Evolutionary conservation across 495 filamentous ascomycete genomes (phyloP), one percentile per base, ranked within the genome.

Genomic region (Penicillium ochrochloron): DNA sequence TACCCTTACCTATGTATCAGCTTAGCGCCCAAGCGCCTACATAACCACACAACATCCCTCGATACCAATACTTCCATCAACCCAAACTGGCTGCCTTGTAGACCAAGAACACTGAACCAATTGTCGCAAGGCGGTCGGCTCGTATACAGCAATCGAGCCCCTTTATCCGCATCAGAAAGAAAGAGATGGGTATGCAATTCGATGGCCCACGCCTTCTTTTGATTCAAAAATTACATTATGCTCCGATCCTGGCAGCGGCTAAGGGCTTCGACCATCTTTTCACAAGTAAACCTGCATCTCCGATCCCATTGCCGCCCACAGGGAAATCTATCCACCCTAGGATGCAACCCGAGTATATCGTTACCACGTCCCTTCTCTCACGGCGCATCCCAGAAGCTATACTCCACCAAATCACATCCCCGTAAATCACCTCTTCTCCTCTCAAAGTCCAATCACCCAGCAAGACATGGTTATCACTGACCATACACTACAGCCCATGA

Each of bases 401-500:
- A 42, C 17, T 5, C 15, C 39, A n/a, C n/a, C n/a, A 11, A 35
- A 9, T 1, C 33, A 8, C 33, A 35, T 1, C 33, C 8, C 33
- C 39, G 15, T 42, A 17, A 42, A 15, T 42, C 14, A 6, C 7
- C 0, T 17, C 39, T 2, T 42, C 17, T 42, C 1, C 39, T 42
- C 39, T 17, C 14, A 42, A n/a, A 17, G n/a, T 17, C 1, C 39
- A n/a, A 17, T 5, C 5, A 42, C 39, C 14, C 17, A n/a, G 14
- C 14, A 17, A 42, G 39, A 17, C 6, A n/a, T 42, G 4, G 1
- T 44, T 44, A 5, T 19, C n/a, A 19, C 41, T 44, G 6, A 44
- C 41, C 19, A n/a, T 10, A 19, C 41, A 6, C 5, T 10, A 8
- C 7, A 44, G 41, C 5, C n/a, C 5, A 44, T 37, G 66, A 83